These are phyloP conservation scores for Chloranthus sessilifolius DNA, from an alignment of 164 flowering plant genomes.

Conservation along the genomic window DNA sequence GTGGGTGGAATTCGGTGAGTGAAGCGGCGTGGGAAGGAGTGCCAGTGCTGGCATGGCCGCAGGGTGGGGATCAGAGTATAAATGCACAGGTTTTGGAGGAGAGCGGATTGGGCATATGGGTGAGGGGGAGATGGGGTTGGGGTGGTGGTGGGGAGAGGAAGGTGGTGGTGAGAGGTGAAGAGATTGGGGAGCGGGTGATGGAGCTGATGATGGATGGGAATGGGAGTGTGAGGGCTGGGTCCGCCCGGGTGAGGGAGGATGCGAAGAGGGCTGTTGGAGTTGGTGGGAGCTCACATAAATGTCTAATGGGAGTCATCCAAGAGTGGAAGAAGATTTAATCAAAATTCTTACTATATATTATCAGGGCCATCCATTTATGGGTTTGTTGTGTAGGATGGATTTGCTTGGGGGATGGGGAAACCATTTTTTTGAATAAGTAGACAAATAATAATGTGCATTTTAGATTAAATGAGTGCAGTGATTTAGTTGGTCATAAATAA, in stretches of 20 bases:
- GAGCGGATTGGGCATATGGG: conserved; percentile 29
- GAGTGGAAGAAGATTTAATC: too few species aligned
- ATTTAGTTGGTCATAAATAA: too few species aligned
- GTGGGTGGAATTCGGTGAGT: conserved; percentile 37
- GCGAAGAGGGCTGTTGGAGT: conserved; percentile 20
- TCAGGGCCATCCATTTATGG: too few species aligned
- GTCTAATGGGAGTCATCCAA: conserved; percentile 6
- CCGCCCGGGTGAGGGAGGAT: conserved; percentile 15
- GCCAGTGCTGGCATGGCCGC: conserved; percentile 32
- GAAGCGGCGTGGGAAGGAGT: conserved; percentile 30
- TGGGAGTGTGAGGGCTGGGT: conserved; percentile 12
- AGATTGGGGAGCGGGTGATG: conserved; percentile 17
- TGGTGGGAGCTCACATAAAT: conserved; percentile 14
- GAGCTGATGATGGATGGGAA: conserved; percentile 19
- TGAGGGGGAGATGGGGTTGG: conserved; percentile 22
- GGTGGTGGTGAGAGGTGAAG: conserved; percentile 17
- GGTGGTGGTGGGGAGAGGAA: conserved; percentile 16
- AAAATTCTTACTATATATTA: too few species aligned
- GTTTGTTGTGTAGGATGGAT: too few species aligned
- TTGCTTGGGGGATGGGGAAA: too few species aligned
- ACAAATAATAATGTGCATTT: too few species aligned
- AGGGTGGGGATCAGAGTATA: conserved; percentile 28
- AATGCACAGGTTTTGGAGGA: conserved; percentile 25
- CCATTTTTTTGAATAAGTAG: too few species aligned
- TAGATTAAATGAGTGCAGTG: too few species aligned